These are phyloP conservation scores for Aphanocladium album DNA, from an alignment of 2,329 filamentous ascomycete genomes.

Conservation along the genomic window DNA sequence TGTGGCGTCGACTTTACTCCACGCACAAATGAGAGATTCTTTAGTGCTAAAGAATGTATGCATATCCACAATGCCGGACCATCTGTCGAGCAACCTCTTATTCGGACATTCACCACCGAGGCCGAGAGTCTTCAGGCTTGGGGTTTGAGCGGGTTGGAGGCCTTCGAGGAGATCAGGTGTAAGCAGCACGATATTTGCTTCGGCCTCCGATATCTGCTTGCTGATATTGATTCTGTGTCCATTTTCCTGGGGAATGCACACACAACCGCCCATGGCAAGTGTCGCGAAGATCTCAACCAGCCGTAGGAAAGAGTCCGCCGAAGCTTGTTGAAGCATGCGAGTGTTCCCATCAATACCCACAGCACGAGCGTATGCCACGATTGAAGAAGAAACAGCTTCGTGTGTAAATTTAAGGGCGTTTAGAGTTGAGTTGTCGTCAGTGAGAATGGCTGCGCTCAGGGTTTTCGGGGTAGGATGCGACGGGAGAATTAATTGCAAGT, in stretches of 20 bases:
- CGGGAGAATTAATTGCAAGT: neutral
- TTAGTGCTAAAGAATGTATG: neutral
- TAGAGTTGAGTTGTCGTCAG: neutral
- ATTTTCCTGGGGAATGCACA: neutral
- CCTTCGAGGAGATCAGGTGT: neutral
- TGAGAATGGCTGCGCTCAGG: neutral
- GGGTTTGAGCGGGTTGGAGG: neutral
- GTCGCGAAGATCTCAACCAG: neutral
- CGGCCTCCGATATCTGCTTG: neutral
- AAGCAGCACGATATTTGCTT: neutral
- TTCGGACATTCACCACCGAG: neutral
- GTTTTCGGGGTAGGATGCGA: neutral
- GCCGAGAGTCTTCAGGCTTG: conserved; percentile 1
- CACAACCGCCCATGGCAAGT: neutral
- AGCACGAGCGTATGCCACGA: neutral
- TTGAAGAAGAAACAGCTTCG: neutral
- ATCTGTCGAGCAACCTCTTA: conserved; percentile 18
- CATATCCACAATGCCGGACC: neutral
- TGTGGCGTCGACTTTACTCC: neutral
- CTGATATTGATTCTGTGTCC: neutral
- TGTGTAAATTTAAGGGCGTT: neutral
- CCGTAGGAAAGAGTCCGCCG: neutral
- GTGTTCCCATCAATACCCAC: neutral
- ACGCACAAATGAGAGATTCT: neutral
- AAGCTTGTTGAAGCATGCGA: neutral